These are phyloP conservation scores for Athelia psychrophila DNA, from an alignment of 1,284 basidiomycete genomes.

Conservation along the genomic window DNA sequence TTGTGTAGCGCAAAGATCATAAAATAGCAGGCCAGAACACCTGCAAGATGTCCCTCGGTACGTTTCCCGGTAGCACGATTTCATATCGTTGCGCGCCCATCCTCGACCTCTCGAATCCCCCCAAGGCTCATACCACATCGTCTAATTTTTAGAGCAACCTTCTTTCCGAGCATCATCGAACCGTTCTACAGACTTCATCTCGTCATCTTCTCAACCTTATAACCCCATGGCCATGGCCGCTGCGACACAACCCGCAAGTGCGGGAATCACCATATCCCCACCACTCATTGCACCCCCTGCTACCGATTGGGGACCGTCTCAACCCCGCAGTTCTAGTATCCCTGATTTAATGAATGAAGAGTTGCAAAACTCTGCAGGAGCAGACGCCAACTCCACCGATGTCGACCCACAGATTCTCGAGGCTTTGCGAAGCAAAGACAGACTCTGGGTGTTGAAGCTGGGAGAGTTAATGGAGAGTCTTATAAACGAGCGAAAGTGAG, in stretches of 20 bases:
- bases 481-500: conserved; percentile 69
- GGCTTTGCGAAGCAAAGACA: conserved; percentile 82
- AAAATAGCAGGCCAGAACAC: too few relatives aligned
- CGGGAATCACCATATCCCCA: background rate
- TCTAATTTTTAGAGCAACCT: background rate
- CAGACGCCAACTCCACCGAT: conserved; percentile 30
- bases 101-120: too few relatives aligned
- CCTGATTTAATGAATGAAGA: background rate
- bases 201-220: background rate
- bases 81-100: too few relatives aligned
- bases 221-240: background rate
- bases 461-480: conserved; percentile 79
- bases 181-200: conserved; percentile 1
- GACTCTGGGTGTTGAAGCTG: conserved; percentile 79
- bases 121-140: background rate
- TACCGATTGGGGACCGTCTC: background rate
- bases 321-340: background rate
- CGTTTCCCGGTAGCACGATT: background rate
- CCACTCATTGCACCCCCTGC: background rate
- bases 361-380: conserved; percentile 8
- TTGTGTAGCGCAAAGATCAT: too few relatives aligned
- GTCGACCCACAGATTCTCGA: conserved; percentile 77
- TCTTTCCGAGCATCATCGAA: background rate
- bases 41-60: background rate
- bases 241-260: background rate